Evolutionary conservation across 345 rosid genomes (phyloP).

Genomic region (Salix udensis): DNA sequence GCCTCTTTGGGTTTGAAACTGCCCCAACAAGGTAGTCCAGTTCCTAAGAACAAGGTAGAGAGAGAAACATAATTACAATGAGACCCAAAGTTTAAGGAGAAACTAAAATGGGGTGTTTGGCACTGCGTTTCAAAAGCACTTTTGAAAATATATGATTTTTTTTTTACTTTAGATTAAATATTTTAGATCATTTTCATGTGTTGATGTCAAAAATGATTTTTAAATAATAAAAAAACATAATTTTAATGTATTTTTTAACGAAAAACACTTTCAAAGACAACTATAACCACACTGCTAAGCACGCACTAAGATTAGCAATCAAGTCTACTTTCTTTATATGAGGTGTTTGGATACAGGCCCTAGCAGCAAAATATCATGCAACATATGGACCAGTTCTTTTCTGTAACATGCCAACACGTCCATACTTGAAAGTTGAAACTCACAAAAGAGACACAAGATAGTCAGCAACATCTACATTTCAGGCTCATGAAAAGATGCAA

Average conservation of each 20-base stretch:
- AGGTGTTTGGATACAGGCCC: neutral
- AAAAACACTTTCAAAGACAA: too few species aligned
- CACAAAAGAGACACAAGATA: neutral
- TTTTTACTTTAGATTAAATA: too few species aligned
- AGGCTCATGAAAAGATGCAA: neutral
- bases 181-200: too few species aligned
- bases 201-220: too few species aligned
- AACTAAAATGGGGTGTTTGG: neutral
- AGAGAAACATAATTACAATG: neutral
- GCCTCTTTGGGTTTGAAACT: slow-evolving; percentile 81
- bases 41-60: slow-evolving; percentile 47
- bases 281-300: too few species aligned
- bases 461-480: neutral
- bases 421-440: neutral
- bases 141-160: too few species aligned
- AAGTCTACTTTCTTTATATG: neutral
- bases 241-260: too few species aligned
- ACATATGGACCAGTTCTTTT: neutral
- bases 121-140: too few species aligned
- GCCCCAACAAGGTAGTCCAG: slow-evolving; percentile 96
- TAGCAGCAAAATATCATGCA: neutral
- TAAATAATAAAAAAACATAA: too few species aligned
- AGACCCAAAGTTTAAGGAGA: neutral
- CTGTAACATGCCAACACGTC: slow-evolving; percentile 2
- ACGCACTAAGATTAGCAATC: neutral